Evolutionary conservation across 2,329 filamentous ascomycete species (phyloP).

Genomic region (Scopulariopsis brevicaulis): DNA sequence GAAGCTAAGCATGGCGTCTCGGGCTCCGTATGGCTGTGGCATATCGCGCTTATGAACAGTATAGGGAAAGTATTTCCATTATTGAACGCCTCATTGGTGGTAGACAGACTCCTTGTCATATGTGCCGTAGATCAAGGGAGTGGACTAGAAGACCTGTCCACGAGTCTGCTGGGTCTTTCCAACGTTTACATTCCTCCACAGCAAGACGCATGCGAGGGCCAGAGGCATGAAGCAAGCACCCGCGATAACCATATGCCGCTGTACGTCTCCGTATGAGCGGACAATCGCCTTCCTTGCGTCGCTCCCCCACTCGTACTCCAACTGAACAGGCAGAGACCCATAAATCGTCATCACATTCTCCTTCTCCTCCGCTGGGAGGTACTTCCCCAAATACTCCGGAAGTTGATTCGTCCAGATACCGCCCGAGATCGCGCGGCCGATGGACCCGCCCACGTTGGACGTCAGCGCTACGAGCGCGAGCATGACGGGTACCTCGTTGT

Average conservation of each 20-base stretch:
- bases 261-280: conserved; percentile 34
- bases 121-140: too few relatives aligned
- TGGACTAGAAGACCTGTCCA: conserved; percentile 12
- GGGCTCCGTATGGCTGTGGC: too few relatives aligned
- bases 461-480: conserved; percentile 47
- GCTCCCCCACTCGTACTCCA: conserved; percentile 33
- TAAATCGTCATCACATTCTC: conserved; percentile 23
- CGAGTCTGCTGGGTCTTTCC: conserved; percentile 29
- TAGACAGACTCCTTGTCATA: too few relatives aligned
- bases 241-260: conserved; percentile 26
- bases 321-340: conserved; percentile 38
- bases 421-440: conserved; percentile 46
- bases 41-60: too few relatives aligned
- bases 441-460: conserved; percentile 44
- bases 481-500: conserved; percentile 45
- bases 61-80: too few relatives aligned
- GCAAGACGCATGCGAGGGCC: not conserved
- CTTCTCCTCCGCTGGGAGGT: conserved; percentile 29
- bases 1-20: too few relatives aligned
- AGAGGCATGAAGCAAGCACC: conserved; percentile 24
- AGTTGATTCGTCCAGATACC: conserved; percentile 49
- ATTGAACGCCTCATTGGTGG: too few relatives aligned
- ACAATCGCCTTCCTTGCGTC: conserved; percentile 44
- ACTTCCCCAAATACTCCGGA: conserved; percentile 24
- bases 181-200: conserved; percentile 34